Evolutionary conservation across 345 rosid species (phyloP), one percentile per base, ranked within the genome.

Genomic region (Odontarrhena argentea): DNA sequence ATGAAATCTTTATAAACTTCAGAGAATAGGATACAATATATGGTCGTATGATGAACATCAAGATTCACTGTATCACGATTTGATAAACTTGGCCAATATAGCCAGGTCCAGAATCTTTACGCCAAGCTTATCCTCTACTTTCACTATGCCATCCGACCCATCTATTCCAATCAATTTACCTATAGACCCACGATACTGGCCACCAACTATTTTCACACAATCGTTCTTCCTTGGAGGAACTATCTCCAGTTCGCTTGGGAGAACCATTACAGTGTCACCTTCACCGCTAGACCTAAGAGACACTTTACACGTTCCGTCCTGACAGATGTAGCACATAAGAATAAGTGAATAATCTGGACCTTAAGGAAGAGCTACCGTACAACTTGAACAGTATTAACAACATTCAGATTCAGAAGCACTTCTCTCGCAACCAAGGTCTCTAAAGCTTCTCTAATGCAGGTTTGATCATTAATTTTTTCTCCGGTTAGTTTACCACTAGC

Each of bases 151-250:
- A 49, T 93, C 97, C 0, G 91, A 79, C 1, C 92, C 98, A 50
- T 90, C 97, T 22, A 93, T 96, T 55, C 99, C 98, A 4, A 93
- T 90, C 58, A 90, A 78, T 76, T 90, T 93, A 67, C 97, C 98
- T 0, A 85, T 86, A 24, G 82, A 77, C n/a, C 97, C 99, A 0
- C 96, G 99, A 28, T 74, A 82, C 1, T 79, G 74, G 4, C 98
- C 97, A 3, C 96, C 94, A 78, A 86, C 84, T 14, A 93, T 91
- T 82, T 85, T 93, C 64, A 93, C 86, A 81, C 81, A 84, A 65
- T 93, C 97, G 0, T 82, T 71, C 68, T 93, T 93, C 82, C 86
- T 83, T 2, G 98, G 98, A 11, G 77, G 67, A 58, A 87, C 88
- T 36, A 78, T 65, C 74, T 89, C 93, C 41, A 90, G 74, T 60